Base-by-base conservation (phyloP, 1,284 basidiomycete species). In the Leccinum variabile region DNA sequence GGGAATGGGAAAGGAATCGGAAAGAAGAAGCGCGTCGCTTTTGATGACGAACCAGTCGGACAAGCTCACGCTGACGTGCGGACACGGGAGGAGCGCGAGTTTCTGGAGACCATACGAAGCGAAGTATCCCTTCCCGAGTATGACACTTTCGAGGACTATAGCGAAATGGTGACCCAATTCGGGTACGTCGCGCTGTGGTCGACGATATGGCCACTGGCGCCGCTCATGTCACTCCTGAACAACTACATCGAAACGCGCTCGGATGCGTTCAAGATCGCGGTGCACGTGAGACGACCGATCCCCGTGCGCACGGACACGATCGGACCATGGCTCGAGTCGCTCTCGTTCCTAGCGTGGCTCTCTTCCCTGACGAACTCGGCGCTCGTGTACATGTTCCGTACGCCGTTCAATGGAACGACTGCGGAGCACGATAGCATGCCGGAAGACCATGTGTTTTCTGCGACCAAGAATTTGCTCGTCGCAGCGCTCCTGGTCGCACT, bases 191-290 rank as follows among this genome's bases (percentile, higher is more conserved):
- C 33, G 33, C 33, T 13, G 33, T 35, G 33, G 33, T 35, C 33
- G 5, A 35, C 33, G 33, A 35, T 35, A 35, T 35, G 33, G 33
- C 33, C 33, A 35, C 33, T 35, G 33, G 33, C 33, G 33, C 33
- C 13, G 33, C 33, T 89, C 86, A 89, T 91, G 86, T 86, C 89
- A 3, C 78, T 92, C 25, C 68, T 91, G 39, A 95, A 97, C 80
- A 97, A 97, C 76, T 86, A 95, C 76, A 81, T 99, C 68, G 97
- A 99, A 78, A 78, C 95, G 8, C 88, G 96, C 33, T 92, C 90
- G 1, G 97, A 99, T 75, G 95, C 97, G 1, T 91, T 97, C 82
- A 99, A 99, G 81, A 91, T 99, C 73, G 88, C 90, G 7, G 85
- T 89, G 25, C 25, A 28, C 25, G 25, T 28, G 25, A 85, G 94